Base-by-base conservation (phyloP, 2,329 filamentous ascomycete genomes). In the Diplocarpon rosae region DNA sequence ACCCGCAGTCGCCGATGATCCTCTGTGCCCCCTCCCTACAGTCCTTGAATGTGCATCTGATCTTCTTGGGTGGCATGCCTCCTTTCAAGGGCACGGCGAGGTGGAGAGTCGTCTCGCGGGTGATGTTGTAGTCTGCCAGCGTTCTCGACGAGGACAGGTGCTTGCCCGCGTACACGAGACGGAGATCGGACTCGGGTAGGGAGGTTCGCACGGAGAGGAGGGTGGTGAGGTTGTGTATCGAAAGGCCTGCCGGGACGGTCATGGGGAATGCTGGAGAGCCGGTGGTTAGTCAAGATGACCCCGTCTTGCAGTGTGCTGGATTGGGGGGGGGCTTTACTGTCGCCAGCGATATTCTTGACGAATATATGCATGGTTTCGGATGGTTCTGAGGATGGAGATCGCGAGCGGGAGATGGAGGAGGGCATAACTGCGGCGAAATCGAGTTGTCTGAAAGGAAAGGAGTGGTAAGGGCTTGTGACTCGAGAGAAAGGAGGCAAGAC, bases 1-100 rank as follows among this genome's bases (percentile, higher is more conserved):
- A 96, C 50, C 80, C 83, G 68, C 92, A 98, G 70, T 96, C 90
- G 43, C 92, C 92, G 48, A 95, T 85, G 60, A 98, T 95, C 54
- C 86, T 83, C 66, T 95, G 89, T 13, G 88, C 89, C 27, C 77
- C 76, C 57, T 87, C 81, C 63, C 80, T 86, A 78, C 92, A 96
- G 56, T 88, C 81, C 67, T 90, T 89, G 70, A 85, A 88, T 53
- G 75, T 83, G 73, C 92, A 96, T 58, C 85, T 81, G 56, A 83
- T 79, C 73, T 85, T 87, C 69, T 83, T 85, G 51, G 80, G 74
- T 52, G 81, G 76, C 76, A 80, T 81, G 54, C 60, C 59, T 32
- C 59, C 58, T 50, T 75, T 76, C 55, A 80, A 66, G 36, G 77
- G 75, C 16, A 76, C 61, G 0, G 71, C 69, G 51, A 77, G 65